A percentile compares a stretch with the other conserved stretches of the same genome.
phyloP scores from a whole-genome alignment of 192 early-diverging fungal species.

The Entomortierella chlamydospora region DNA sequence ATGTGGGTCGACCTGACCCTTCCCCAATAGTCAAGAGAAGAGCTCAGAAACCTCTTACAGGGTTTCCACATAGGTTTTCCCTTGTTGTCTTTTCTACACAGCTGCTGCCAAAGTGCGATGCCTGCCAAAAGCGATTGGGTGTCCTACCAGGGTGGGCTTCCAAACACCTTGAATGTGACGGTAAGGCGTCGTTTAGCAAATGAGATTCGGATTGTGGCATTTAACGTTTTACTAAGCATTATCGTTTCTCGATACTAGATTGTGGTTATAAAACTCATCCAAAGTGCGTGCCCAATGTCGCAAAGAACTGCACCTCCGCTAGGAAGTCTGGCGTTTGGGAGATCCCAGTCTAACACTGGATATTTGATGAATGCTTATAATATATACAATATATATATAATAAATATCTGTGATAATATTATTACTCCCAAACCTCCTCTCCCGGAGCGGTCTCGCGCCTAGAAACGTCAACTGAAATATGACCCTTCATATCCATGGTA shows the following conservation, averaged over 20 bases:
- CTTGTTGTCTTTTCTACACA: conserved; percentile 32
- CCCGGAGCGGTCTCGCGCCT: too few species aligned
- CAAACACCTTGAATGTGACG: conserved; percentile 48
- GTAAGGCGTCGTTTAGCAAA: conserved; percentile 7
- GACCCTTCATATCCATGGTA: too few species aligned
- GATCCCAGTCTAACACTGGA: conserved; percentile 13
- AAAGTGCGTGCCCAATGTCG: conserved; percentile 35
- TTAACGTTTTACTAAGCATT: background rate
- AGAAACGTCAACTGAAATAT: too few species aligned
- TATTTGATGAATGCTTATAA: too few species aligned
- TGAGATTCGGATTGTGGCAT: background rate
- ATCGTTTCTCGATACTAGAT: conserved; percentile 17
- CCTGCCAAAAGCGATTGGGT: conserved; percentile 34
- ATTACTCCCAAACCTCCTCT: too few species aligned
- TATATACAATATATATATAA: too few species aligned
- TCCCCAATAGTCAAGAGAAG: conserved; percentile 9
- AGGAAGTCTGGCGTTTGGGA: conserved; percentile 49
- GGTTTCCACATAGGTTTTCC: conserved; percentile 47
- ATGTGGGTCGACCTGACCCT: background rate
- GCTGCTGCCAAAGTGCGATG: conserved; percentile 48
- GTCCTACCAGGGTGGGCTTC: conserved; percentile 47
- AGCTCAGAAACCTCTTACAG: conserved; percentile 12
- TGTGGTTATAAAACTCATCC: conserved; percentile 43
- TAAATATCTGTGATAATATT: too few species aligned
- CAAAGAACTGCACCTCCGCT: conserved; percentile 40